Conservation (phyloP, 1,284 basidiomycete species). For the Abortiporus biennis region DNA sequence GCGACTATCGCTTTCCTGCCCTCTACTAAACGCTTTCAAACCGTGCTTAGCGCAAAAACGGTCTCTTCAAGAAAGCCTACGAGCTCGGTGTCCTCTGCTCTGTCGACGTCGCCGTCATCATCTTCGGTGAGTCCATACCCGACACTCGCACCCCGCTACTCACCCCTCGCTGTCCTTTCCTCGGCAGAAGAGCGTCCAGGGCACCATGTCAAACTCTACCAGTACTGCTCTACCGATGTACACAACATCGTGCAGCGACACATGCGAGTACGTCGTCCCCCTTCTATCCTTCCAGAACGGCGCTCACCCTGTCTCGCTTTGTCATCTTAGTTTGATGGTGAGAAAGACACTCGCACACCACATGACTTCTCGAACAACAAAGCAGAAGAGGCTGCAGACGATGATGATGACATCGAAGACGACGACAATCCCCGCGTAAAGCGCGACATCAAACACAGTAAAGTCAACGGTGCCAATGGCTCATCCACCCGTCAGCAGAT, state of each 20-base stretch:
- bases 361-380: conserved; percentile 35
- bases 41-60: conserved; percentile 66
- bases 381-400: conserved; percentile 31
- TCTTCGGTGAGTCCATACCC: conserved; percentile 40
- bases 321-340: conserved; percentile 40
- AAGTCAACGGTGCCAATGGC: conserved; percentile 13
- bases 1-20: conserved; percentile 17
- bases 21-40: conserved; percentile 16
- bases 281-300: background rate
- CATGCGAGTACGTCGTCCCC: conserved; percentile 32
- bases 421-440: conserved; percentile 24
- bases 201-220: conserved; percentile 51
- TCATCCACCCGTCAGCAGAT: background rate
- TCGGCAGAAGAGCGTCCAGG: conserved; percentile 39
- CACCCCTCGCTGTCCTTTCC: conserved; percentile 9
- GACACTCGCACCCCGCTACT: conserved; percentile 5
- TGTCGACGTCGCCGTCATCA: conserved; percentile 65
- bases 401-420: conserved; percentile 40
- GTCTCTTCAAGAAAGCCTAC: conserved; percentile 88
- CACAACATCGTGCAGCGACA: conserved; percentile 41
- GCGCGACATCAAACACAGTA: conserved; percentile 14
- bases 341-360: conserved; percentile 38
- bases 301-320: conserved; percentile 6
- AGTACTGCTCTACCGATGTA: conserved; percentile 51
- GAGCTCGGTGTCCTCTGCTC: conserved; percentile 78